Evolutionary conservation across 495 filamentous ascomycete species (phyloP).

Genomic region (Aspergillus egyptiacus): DNA sequence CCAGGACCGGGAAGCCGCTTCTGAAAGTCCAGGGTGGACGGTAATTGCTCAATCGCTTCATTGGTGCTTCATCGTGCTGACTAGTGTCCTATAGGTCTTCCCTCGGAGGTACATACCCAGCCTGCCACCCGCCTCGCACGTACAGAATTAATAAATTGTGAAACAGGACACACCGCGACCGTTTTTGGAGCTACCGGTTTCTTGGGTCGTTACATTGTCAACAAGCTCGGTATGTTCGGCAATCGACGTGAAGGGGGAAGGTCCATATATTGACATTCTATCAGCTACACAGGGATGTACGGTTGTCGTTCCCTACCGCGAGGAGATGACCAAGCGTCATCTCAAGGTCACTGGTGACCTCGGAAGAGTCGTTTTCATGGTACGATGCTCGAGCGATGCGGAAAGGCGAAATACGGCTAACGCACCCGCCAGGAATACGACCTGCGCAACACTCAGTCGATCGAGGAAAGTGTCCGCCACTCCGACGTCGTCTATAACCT

Average conservation of each 20-base stretch:
- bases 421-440: slow-evolving; percentile 72
- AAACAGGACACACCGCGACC: slow-evolving; percentile 85
- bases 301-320: slow-evolving; percentile 87
- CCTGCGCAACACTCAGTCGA: slow-evolving; percentile 87
- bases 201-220: slow-evolving; percentile 95
- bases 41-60: slow-evolving; percentile 45
- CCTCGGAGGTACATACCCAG: slow-evolving; percentile 62
- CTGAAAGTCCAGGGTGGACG: slow-evolving; percentile 76
- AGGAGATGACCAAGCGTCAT: slow-evolving; percentile 97
- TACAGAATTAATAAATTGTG: slow-evolving; percentile 22
- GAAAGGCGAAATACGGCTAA: background rate
- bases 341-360: slow-evolving; percentile 93
- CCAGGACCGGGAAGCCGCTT: slow-evolving; percentile 81
- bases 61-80: slow-evolving; percentile 21
- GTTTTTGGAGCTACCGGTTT: slow-evolving; percentile 98
- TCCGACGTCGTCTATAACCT: slow-evolving; percentile 97
- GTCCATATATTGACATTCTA: slow-evolving; percentile 28
- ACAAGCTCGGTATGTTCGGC: slow-evolving; percentile 71
- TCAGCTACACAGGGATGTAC: slow-evolving; percentile 85
- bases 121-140: slow-evolving; percentile 16
- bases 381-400: slow-evolving; percentile 27
- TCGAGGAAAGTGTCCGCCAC: slow-evolving; percentile 94
- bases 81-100: slow-evolving; percentile 55
- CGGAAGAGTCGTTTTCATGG: slow-evolving; percentile 79
- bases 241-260: slow-evolving; percentile 8